Base-by-base conservation (phyloP, 1,284 basidiomycete species). In the Rhodotorula sp. region DNA sequence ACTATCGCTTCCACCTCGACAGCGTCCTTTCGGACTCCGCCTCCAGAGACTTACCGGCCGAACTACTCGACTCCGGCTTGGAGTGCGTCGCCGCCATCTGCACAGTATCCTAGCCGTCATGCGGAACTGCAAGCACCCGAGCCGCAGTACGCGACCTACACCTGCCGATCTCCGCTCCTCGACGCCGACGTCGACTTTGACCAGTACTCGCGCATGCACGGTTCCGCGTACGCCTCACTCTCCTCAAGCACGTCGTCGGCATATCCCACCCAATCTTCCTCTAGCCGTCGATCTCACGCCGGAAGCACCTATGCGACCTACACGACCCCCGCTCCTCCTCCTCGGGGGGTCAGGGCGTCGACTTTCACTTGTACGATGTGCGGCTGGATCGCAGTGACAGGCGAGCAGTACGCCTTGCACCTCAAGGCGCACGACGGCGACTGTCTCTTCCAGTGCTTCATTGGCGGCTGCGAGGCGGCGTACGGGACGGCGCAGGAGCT, bases 361-460 rank as follows among this genome's bases (percentile, higher is more conserved):
- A 48, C 67, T 26, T 64, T 30, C 28, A 52, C 53, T 22, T 51
- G 57, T 31, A 52, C 40, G 24, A 20, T 58, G 10, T 59, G 62
- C 52, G 54, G 54, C 18, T 63, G 62, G 62, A 13, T 30, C 3
- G 53, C 62, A 7, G 22, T n/a, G 31, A 48, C 47, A 11, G 9
- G 10, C 26, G 53, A 56, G 20, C 54, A 48, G 30, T 37, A 50
- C 46, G 54, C 56, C 54, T 63, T 40, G 34, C 62, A 63, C 34
- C n/a, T 56, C 20, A 30, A 34, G 4, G 62, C 62, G 22, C 62
- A 63, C 62, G 62, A 63, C 46, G 62, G 62, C 53, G 54, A 63
- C 46, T 63, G 62, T 52, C 62, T 63, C 11, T 63, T 63, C 54
- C 54, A 56, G 62, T 63, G 62, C 62, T 50, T 40, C n/a, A 22